These are phyloP conservation scores for Trichosporon inkin DNA, from an alignment of 1,284 basidiomycete species.

Conservation along the genomic window DNA sequence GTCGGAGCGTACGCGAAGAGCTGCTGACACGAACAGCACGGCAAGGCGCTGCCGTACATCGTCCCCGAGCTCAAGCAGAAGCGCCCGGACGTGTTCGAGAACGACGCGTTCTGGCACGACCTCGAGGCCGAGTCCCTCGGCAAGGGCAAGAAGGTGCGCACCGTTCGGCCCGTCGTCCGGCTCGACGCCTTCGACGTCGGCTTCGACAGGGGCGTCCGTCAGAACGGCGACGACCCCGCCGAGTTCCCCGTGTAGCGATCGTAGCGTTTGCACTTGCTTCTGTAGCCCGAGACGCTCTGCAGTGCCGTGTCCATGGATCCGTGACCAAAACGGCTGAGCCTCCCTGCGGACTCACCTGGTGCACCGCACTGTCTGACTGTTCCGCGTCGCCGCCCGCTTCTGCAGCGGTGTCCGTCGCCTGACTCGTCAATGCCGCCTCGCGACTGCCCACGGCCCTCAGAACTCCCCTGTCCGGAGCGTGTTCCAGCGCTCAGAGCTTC, in stretches of 20 bases:
- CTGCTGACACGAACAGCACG: not conserved
- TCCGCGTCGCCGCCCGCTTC: no score
- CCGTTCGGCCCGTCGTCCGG: conserved; percentile 6
- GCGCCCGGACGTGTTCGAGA: conserved; percentile 8
- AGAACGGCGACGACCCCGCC: conserved; percentile 18
- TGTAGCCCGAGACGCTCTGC: not conserved
- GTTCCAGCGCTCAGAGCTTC: no score
- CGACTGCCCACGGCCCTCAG: no score
- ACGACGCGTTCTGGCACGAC: conserved; percentile 14
- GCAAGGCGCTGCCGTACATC: not conserved
- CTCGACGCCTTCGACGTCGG: not conserved
- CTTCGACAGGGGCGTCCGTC: conserved; percentile 3
- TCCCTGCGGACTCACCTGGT: no score
- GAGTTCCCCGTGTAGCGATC: conserved; percentile 11
- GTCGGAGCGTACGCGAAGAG: not conserved
- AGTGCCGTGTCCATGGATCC: not conserved
- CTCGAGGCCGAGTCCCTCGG: not conserved
- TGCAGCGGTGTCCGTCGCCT: no score
- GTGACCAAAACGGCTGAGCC: not conserved
- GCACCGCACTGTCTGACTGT: no score
- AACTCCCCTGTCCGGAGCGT: no score
- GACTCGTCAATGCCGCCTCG: no score
- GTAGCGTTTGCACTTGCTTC: not conserved
- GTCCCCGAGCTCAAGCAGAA: not conserved
- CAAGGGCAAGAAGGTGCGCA: not conserved